Evolutionary conservation across 768 basidiomycete genomes (phyloP).

Genomic region (Hypholoma fasciculare): DNA sequence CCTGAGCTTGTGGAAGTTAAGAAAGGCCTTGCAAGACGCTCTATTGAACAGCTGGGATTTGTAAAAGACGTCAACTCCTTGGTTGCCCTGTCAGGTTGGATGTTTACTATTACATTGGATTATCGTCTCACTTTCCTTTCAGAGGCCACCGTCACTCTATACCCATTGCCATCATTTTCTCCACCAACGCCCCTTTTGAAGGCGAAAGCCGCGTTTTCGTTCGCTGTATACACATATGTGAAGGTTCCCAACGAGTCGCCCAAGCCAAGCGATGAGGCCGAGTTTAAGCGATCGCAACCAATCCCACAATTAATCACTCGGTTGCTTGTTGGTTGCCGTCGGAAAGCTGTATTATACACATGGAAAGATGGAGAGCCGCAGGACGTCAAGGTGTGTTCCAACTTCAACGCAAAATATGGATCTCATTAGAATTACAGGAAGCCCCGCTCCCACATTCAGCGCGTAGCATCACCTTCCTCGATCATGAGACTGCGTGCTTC

Average conservation of each 20-base stretch:
- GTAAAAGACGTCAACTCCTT: conserved; percentile 87
- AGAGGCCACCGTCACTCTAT: conserved; percentile 78
- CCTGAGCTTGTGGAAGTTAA: conserved; percentile 60
- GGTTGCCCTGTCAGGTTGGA: conserved; percentile 78
- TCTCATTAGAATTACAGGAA: conserved; percentile 54
- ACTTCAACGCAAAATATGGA: background rate
- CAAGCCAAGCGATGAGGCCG: conserved; percentile 22
- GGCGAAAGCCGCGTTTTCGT: conserved; percentile 81
- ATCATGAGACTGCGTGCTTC: conserved; percentile 61
- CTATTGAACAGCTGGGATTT: conserved; percentile 88
- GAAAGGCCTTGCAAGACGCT: conserved; percentile 61
- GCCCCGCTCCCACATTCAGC: conserved; percentile 84
- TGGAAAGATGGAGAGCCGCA: conserved; percentile 87
- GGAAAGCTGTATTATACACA: conserved; percentile 81
- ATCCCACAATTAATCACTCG: conserved; percentile 73
- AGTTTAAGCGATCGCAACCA: conserved; percentile 36
- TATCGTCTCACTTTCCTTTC: conserved; percentile 1
- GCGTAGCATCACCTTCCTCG: conserved; percentile 77
- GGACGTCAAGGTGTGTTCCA: conserved; percentile 56
- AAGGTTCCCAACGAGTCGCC: conserved; percentile 37
- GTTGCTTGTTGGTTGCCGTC: conserved; percentile 82
- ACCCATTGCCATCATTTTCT: conserved; percentile 70
- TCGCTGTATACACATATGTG: conserved; percentile 69
- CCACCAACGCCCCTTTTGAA: conserved; percentile 73
- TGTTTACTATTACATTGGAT: conserved; percentile 1